A percentile compares a stretch with the other conserved stretches of the same genome.
These are phyloP conservation scores for Vanrija sp. DNA, from an alignment of 1,284 basidiomycete genomes.

Conservation along the genomic window DNA sequence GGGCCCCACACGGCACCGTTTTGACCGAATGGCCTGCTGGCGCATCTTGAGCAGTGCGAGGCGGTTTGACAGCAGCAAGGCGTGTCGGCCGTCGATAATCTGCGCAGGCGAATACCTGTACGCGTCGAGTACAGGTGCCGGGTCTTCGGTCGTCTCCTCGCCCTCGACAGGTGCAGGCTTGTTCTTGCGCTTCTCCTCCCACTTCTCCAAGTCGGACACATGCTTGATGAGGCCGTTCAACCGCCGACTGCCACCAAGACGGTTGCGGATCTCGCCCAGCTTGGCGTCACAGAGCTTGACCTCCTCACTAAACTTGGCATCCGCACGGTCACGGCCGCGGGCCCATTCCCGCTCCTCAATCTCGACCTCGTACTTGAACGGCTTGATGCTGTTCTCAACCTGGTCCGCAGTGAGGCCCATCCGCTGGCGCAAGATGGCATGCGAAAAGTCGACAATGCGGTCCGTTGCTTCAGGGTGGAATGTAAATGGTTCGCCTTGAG, in stretches of 20 bases:
- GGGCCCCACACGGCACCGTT: slow-evolving; percentile 80
- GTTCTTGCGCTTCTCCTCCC: slow-evolving; percentile 62
- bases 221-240: slow-evolving; percentile 74
- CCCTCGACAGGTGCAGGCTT: slow-evolving; percentile 8
- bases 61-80: slow-evolving; percentile 78
- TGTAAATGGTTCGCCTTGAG: slow-evolving; percentile 82
- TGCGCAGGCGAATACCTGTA: slow-evolving; percentile 88
- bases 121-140: slow-evolving; percentile 57
- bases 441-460: slow-evolving; percentile 84
- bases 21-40: slow-evolving; percentile 74
- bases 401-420: slow-evolving; percentile 92
- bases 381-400: slow-evolving; percentile 99
- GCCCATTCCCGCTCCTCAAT: slow-evolving; percentile 86
- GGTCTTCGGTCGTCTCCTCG: slow-evolving; percentile 50
- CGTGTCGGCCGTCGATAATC: slow-evolving; percentile 85
- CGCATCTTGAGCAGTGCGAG: slow-evolving; percentile 79
- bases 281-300: slow-evolving; percentile 78
- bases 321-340: slow-evolving; percentile 66
- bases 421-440: slow-evolving; percentile 84
- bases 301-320: slow-evolving; percentile 80
- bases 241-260: slow-evolving; percentile 78
- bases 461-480: slow-evolving; percentile 84
- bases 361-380: slow-evolving; percentile 92
- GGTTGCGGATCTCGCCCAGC: slow-evolving; percentile 75
- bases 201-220: slow-evolving; percentile 76